These are phyloP conservation scores for Pisolithus sp. DNA, from an alignment of 768 basidiomycete genomes.

Conservation along the genomic window DNA sequence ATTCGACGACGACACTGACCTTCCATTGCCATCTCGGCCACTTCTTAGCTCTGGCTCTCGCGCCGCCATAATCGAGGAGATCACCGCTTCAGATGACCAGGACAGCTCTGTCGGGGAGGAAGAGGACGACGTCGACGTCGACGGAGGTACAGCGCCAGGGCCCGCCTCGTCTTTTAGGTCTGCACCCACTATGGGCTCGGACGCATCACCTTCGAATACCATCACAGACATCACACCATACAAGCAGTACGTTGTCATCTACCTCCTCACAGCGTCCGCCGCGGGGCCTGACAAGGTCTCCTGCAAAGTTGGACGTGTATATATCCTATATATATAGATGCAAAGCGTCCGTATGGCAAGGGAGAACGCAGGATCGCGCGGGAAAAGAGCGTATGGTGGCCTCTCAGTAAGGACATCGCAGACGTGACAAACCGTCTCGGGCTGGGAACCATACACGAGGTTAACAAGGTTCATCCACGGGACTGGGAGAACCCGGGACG, in stretches of 20 bases:
- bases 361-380: conserved; percentile 80
- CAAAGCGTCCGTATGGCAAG: conserved; percentile 80
- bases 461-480: conserved; percentile 83
- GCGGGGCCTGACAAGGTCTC: conserved; percentile 6
- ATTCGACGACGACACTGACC: conserved; percentile 93
- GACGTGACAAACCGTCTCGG: conserved; percentile 75
- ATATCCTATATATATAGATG: conserved; percentile 96
- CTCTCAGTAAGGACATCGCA: conserved; percentile 87
- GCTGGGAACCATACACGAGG: conserved; percentile 80
- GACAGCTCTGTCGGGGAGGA: conserved; percentile 19
- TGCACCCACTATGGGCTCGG: conserved; percentile 12
- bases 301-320: conserved; percentile 75
- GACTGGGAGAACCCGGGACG: conserved; percentile 99
- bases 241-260: conserved; percentile 54
- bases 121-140: conserved; percentile 23
- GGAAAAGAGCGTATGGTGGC: conserved; percentile 87
- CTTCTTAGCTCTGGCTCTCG: conserved; percentile 60
- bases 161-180: conserved; percentile 48
- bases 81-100: conserved; percentile 50
- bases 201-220: conserved; percentile 28
- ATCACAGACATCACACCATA: conserved; percentile 77
- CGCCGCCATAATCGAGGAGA: conserved; percentile 77
- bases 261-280: background rate
- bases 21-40: conserved; percentile 65
- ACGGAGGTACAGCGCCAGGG: conserved; percentile 35